Base-by-base conservation (phyloP, 2,329 filamentous ascomycete genomes). In the Raffaelea deltoideospora region DNA sequence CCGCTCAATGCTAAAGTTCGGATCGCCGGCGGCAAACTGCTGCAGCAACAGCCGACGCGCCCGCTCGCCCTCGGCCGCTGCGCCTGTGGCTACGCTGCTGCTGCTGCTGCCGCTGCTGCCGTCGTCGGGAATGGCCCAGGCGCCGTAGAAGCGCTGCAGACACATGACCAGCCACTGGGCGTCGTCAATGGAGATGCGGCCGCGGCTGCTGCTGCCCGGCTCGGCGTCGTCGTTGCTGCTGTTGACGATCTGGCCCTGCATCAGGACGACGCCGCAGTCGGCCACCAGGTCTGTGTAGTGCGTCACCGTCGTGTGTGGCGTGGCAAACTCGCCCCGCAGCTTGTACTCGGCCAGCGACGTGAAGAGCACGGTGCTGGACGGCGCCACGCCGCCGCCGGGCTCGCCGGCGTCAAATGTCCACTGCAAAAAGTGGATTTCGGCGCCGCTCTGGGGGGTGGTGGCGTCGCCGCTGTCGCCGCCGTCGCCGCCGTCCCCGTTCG, bases 281-380 rank as follows among this genome's bases (percentile, higher is more conserved):
- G 69, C 64, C 0, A 72, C 72, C 3, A 95, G 61, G 56, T 98
- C 90, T 14, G 79, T 61, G 58, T 98, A 84, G 57, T 96, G 86
- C 29, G 88, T 95, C 38, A 96, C 65, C 3, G 85, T 95, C 0
- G 90, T 98, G 53, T 98, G 90, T 33, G 90, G 87, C 56, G 80
- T 75, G 31, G 85, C 85, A 52, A 76, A 98, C 56, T 94, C 83
- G 35, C 87, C 87, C 35, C 88, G 71, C 40, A 84, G 61, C 65
- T 96, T 95, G 63, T 81, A 98, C 54, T 95, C 85, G 14, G 84
- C 88, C 23, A 98, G 68, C 51, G 90, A 82, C 1, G 90, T 98
- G 61, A 98, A 96, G 24, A 98, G 75, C 6, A 96, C 78, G 0
- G 80, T 84, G 41, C 71, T 73, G 10, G 26, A 13, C 26, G 26